Conservation (phyloP, 176 grass and related monocot species). For the Cocos nucifera region DNA sequence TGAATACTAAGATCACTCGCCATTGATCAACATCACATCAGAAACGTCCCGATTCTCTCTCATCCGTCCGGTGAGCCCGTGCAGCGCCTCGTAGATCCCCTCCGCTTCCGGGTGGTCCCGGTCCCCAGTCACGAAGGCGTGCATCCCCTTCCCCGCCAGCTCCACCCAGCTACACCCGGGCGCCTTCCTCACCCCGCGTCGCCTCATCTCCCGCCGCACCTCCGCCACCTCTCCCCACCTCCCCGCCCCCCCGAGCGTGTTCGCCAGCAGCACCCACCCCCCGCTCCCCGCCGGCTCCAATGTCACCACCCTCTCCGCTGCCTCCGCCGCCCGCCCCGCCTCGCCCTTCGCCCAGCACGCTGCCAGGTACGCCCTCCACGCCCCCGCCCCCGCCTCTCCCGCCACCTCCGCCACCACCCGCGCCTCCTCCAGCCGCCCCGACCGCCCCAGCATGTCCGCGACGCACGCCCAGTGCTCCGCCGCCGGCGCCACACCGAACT, state of each 20-base stretch:
- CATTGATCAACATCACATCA: neutral
- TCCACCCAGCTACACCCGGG: slow-evolving; percentile 21
- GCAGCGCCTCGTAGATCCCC: slow-evolving; percentile 5
- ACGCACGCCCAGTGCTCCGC: slow-evolving; percentile 47
- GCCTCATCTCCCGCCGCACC: slow-evolving; percentile 4
- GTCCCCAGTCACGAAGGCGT: slow-evolving; percentile 10
- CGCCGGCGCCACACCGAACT: slow-evolving; percentile 41
- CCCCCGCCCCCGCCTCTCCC: slow-evolving; percentile 32
- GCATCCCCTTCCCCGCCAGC: neutral
- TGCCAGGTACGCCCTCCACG: slow-evolving; percentile 47
- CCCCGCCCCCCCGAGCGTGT: neutral
- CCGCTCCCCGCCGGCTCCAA: slow-evolving; percentile 6
- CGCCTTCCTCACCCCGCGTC: slow-evolving; percentile 6
- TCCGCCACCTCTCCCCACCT: neutral
- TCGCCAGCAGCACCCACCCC: neutral
- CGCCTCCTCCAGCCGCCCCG: slow-evolving; percentile 41
- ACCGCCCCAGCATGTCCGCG: slow-evolving; percentile 49
- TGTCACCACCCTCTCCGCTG: slow-evolving; percentile 32
- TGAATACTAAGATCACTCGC: too few relatives aligned
- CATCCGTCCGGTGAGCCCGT: slow-evolving; percentile 11
- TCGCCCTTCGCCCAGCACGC: slow-evolving; percentile 50
- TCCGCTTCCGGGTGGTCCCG: slow-evolving; percentile 3
- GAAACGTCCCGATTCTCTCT: slow-evolving; percentile 3
- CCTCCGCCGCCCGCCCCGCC: slow-evolving; percentile 31
- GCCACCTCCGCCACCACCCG: slow-evolving; percentile 30